These are phyloP conservation scores for Psilocybe subaeruginosa DNA, from an alignment of 768 basidiomycete species.

Conservation along the genomic window DNA sequence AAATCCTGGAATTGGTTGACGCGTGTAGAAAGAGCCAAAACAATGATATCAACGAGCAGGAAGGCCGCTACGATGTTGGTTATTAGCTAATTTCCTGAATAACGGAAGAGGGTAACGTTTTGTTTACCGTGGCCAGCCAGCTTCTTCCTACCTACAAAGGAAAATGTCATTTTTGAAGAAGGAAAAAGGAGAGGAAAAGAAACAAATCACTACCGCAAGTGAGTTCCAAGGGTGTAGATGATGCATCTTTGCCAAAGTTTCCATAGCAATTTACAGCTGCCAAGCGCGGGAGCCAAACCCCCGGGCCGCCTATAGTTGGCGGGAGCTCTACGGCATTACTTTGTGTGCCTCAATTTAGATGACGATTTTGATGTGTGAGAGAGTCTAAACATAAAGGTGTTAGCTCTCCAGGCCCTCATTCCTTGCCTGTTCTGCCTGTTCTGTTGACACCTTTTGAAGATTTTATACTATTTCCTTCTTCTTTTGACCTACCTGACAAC, in stretches of 20 bases:
- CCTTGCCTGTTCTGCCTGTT: no score
- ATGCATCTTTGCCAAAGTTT: neutral
- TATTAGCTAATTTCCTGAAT: neutral
- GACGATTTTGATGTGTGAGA: no score
- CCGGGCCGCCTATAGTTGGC: no score
- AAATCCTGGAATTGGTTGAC: slow-evolving; percentile 63
- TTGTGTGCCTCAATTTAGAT: no score
- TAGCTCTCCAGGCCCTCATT: no score
- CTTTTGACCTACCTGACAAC: no score
- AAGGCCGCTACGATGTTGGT: slow-evolving; percentile 36
- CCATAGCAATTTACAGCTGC: neutral
- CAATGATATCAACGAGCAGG: slow-evolving; percentile 49
- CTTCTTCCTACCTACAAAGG: slow-evolving; percentile 16
- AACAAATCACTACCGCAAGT: neutral
- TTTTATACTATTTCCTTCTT: no score
- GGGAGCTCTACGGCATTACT: no score
- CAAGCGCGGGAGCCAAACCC: no score
- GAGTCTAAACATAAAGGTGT: no score
- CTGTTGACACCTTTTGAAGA: no score
- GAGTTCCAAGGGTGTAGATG: neutral
- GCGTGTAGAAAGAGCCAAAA: slow-evolving; percentile 52
- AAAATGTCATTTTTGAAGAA: slow-evolving; percentile 10
- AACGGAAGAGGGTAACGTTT: neutral
- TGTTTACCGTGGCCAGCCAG: slow-evolving; percentile 15
- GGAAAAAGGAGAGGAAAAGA: slow-evolving; percentile 1